Percentiles rank a stretch among this genome's conserved stretches.
phyloP scores from a whole-genome alignment of 108 stramenopile species.

The Pseudonitzschia multiseries region DNA sequence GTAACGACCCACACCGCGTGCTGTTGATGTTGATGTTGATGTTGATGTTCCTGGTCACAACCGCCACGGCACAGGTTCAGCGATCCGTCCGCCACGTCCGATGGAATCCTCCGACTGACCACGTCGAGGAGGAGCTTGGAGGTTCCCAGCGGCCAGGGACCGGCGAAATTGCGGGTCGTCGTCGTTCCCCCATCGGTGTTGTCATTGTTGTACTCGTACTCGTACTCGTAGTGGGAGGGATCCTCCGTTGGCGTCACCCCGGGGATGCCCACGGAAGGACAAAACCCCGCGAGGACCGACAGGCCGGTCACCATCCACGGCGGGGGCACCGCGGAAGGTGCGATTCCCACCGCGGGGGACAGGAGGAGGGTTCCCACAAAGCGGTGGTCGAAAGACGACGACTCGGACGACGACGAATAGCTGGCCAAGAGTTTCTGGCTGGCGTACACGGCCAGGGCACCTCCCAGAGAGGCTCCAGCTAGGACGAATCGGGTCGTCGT shows the following conservation, averaged over 20 bases:
- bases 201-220: no score
- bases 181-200: slow-evolving; percentile 32
- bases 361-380: slow-evolving; percentile 41
- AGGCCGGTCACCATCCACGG: slow-evolving; percentile 32
- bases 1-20: slow-evolving; percentile 30
- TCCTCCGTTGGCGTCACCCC: slow-evolving; percentile 53
- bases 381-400: no score
- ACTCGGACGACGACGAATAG: neutral
- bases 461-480: slow-evolving; percentile 48
- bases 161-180: slow-evolving; percentile 47
- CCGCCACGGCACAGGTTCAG: neutral
- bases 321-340: slow-evolving; percentile 44
- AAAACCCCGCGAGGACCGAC: slow-evolving; percentile 17
- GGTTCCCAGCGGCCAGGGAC: slow-evolving; percentile 57
- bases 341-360: slow-evolving; percentile 51
- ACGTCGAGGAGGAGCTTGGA: slow-evolving; percentile 55
- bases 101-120: slow-evolving; percentile 31
- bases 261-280: slow-evolving; percentile 28
- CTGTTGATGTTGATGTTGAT: neutral
- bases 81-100: slow-evolving; percentile 28
- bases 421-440: neutral
- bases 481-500: slow-evolving; percentile 16
- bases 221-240: slow-evolving; percentile 47
- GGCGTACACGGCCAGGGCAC: slow-evolving; percentile 44
- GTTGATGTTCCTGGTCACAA: neutral